These are phyloP conservation scores for Suillus placidus DNA, from an alignment of 768 basidiomycete species.

Conservation along the genomic window DNA sequence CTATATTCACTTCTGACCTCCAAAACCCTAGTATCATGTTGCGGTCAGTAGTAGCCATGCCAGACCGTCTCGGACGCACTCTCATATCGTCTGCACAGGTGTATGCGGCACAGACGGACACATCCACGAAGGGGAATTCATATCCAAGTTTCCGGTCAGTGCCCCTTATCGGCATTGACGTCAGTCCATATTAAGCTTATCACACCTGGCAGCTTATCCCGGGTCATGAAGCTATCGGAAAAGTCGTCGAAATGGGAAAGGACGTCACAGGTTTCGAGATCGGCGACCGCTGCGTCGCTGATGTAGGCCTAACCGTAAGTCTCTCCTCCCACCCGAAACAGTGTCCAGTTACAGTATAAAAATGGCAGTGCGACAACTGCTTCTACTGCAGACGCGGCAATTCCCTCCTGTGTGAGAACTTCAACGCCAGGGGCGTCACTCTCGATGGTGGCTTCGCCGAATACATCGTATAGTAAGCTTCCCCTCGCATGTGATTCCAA, in stretches of 20 bases:
- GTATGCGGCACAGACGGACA: constrained; percentile 65
- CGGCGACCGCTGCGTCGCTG: constrained; percentile 85
- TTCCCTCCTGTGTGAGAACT: constrained; percentile 82
- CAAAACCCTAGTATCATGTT: neutral
- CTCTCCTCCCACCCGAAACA: neutral
- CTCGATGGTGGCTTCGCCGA: constrained; percentile 88
- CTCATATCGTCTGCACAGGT: constrained; percentile 36
- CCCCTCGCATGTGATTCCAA: neutral
- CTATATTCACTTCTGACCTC: neutral
- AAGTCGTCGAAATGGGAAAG: constrained; percentile 73
- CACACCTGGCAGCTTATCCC: constrained; percentile 60
- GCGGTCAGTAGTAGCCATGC: constrained; percentile 1
- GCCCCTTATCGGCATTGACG: constrained; percentile 16
- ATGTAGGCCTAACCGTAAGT: constrained; percentile 72
- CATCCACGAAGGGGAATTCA: constrained; percentile 68
- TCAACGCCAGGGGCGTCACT: constrained; percentile 78
- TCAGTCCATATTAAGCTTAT: constrained; percentile 22
- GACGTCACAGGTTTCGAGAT: constrained; percentile 74
- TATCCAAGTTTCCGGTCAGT: constrained; percentile 56
- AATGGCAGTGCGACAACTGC: constrained; percentile 72
- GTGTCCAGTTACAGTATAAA: constrained; percentile 12
- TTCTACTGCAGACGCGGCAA: constrained; percentile 89
- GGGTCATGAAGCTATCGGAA: constrained; percentile 76
- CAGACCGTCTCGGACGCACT: neutral
- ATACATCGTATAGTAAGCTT: constrained; percentile 77